Evolutionary conservation across 2,329 filamentous ascomycete species (phyloP).

Genomic region (Talaromyces islandicus): DNA sequence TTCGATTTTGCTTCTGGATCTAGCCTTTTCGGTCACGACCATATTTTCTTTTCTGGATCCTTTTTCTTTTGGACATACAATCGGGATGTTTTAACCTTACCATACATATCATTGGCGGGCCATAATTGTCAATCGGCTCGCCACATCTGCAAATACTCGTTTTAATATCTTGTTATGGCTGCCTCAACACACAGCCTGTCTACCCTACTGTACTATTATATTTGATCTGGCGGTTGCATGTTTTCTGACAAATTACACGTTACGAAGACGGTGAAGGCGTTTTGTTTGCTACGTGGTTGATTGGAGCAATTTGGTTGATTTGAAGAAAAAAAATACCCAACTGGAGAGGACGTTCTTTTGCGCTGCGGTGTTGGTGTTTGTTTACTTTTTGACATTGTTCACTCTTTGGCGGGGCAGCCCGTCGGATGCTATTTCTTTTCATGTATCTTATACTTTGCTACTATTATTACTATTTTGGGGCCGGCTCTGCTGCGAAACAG

Average conservation of each 20-base stretch:
- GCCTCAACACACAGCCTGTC: background rate
- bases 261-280: slow-evolving; percentile 11
- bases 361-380: slow-evolving; percentile 6
- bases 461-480: slow-evolving; percentile 9
- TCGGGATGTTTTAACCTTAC: background rate
- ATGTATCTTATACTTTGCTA: slow-evolving; percentile 12
- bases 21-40: background rate
- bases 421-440: slow-evolving; percentile 12
- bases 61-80: slow-evolving; percentile 5
- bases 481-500: slow-evolving; percentile 5
- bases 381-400: background rate
- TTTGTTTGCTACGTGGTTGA: slow-evolving; percentile 10
- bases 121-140: slow-evolving; percentile 5
- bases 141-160: slow-evolving; percentile 9
- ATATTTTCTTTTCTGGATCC: background rate
- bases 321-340: slow-evolving; percentile 17
- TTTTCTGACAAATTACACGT: slow-evolving; percentile 6
- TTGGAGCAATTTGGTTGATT: slow-evolving; percentile 9
- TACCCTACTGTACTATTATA: slow-evolving; percentile 7
- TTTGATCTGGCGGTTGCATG: slow-evolving; percentile 4
- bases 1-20: background rate
- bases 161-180: slow-evolving; percentile 2
- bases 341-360: slow-evolving; percentile 13
- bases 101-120: background rate
- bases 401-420: slow-evolving; percentile 10